These are phyloP conservation scores for Conringia planisiliqua DNA, from an alignment of 345 rosid genomes.

Conservation along the genomic window DNA sequence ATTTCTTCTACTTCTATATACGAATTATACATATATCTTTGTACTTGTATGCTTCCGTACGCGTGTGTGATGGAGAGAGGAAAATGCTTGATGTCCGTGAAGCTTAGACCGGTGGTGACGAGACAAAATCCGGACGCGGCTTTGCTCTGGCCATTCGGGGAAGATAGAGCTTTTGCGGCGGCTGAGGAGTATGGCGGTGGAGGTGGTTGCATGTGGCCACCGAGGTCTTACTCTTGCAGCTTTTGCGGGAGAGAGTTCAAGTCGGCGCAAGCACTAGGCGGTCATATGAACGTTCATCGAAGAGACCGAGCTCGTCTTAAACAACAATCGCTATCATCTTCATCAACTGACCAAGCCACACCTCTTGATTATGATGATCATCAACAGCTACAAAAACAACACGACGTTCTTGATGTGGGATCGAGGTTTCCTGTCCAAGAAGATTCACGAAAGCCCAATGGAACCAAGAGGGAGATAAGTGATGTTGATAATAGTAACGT, in stretches of 20 bases:
- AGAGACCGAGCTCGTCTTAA: slow-evolving; percentile 46
- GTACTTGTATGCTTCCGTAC: background rate
- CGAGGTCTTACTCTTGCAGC: slow-evolving; percentile 45
- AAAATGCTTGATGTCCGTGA: slow-evolving; percentile 30
- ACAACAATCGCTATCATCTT: slow-evolving; percentile 30
- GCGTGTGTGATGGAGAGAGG: slow-evolving; percentile 24
- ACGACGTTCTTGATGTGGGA: slow-evolving; percentile 9
- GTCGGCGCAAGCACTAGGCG: slow-evolving; percentile 57
- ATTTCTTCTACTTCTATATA: background rate
- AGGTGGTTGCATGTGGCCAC: slow-evolving; percentile 44
- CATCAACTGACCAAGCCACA: slow-evolving; percentile 26
- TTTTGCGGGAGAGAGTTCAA: slow-evolving; percentile 51
- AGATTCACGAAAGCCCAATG: slow-evolving; percentile 7
- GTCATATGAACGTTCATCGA: slow-evolving; percentile 56
- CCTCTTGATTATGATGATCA: slow-evolving; percentile 1
- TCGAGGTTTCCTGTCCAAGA: slow-evolving; percentile 10
- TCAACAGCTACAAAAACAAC: background rate
- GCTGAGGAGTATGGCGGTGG: slow-evolving; percentile 52
- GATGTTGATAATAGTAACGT: background rate
- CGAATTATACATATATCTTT: background rate
- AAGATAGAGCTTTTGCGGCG: slow-evolving; percentile 58
- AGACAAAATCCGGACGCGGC: slow-evolving; percentile 3
- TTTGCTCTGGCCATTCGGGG: slow-evolving; percentile 24
- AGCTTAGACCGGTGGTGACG: slow-evolving; percentile 18
- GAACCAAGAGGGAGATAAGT: slow-evolving; percentile 27